phyloP scores from a whole-genome alignment of 805 yeast species.

The Kuraishia borneana region DNA sequence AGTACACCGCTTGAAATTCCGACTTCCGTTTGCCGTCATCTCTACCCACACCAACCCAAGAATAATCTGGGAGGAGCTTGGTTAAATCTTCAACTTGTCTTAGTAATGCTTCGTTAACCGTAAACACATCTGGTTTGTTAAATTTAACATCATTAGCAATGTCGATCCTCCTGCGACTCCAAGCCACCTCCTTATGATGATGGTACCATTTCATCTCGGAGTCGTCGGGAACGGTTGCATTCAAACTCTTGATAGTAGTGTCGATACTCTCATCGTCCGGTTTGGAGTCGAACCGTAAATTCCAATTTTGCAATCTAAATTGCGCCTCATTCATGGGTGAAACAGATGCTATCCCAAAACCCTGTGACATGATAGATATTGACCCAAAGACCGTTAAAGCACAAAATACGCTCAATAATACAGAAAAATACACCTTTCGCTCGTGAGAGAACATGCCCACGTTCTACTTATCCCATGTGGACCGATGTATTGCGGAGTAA shows the following conservation, averaged over 20 bases:
- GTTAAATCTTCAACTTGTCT: conserved; percentile 35
- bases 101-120: conserved; percentile 36
- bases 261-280: conserved; percentile 10
- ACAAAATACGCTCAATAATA: no score
- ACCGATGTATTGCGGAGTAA: no score
- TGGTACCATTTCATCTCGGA: conserved; percentile 13
- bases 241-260: conserved; percentile 10
- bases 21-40: conserved; percentile 39
- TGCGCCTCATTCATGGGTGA: neutral
- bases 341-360: no score
- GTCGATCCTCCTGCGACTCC: conserved; percentile 23
- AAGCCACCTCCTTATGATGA: conserved; percentile 17
- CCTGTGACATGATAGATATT: no score
- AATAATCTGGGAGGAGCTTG: conserved; percentile 16
- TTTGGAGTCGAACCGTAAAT: conserved; percentile 15
- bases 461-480: no score
- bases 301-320: conserved; percentile 16
- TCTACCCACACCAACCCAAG: conserved; percentile 41
- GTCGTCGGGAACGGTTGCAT: conserved; percentile 12
- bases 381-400: no score
- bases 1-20: conserved; percentile 40
- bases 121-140: conserved; percentile 21
- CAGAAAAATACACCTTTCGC: no score
- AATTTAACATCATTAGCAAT: conserved; percentile 22
- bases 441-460: no score